These are phyloP conservation scores for Massariosphaeria phaeospora DNA, from an alignment of 495 filamentous ascomycete genomes.

Conservation along the genomic window DNA sequence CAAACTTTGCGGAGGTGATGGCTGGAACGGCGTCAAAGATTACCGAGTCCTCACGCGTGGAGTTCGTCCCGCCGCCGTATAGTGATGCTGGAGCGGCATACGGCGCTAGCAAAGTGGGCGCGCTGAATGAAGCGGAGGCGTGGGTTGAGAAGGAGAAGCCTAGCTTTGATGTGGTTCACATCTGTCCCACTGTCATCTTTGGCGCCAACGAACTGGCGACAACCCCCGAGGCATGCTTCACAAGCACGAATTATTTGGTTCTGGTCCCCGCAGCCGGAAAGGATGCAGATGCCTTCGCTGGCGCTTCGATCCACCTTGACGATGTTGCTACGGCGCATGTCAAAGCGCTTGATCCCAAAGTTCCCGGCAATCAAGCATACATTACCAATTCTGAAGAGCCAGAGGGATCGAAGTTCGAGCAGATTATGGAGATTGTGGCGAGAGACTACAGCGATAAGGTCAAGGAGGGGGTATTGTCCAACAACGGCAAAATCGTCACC, in stretches of 20 bases:
- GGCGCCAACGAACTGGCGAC: conserved; percentile 45
- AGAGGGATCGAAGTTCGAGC: conserved; percentile 9
- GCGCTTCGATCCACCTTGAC: conserved; percentile 9
- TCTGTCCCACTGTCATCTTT: conserved; percentile 46
- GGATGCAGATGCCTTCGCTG: not conserved
- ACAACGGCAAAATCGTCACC: conserved; percentile 11
- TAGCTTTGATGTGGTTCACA: conserved; percentile 45
- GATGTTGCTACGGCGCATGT: conserved; percentile 25
- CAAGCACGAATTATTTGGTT: conserved; percentile 14
- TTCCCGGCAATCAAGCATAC: conserved; percentile 23
- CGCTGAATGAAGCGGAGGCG: conserved; percentile 43
- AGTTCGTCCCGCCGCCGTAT: conserved; percentile 8
- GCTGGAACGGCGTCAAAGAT: no score
- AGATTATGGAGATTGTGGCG: conserved; percentile 8
- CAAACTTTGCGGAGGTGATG: no score
- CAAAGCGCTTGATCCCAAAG: conserved; percentile 14
- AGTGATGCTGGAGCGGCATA: conserved; percentile 37
- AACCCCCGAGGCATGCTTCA: conserved; percentile 31
- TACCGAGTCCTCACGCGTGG: no score
- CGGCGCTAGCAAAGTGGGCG: conserved; percentile 35
- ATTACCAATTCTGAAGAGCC: not conserved
- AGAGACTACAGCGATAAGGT: conserved; percentile 13
- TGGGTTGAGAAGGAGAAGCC: conserved; percentile 44
- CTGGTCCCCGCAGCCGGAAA: not conserved
- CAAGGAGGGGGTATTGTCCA: conserved; percentile 1